Base-by-base conservation (phyloP, 768 basidiomycete species). In the Russula virescens region DNA sequence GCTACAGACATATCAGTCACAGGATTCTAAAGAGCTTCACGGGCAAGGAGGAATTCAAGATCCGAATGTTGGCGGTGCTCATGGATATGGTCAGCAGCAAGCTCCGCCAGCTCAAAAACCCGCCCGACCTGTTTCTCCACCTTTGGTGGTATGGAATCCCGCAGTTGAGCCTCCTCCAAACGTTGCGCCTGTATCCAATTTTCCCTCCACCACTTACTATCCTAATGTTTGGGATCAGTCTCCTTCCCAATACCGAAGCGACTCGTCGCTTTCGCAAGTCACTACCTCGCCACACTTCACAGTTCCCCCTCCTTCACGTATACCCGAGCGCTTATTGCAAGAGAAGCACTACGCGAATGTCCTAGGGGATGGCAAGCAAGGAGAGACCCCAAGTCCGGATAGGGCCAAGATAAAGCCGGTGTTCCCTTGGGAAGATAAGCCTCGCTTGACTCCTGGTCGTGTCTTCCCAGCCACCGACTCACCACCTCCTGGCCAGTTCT, bases 371-470 rank as follows among this genome's bases (percentile, higher is more conserved):
- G 21, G 43, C 6, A 79, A 78, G 1, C 80, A 80, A n/a, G 80
- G 81, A 25, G 75, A 74, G 43, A 68, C 72, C n/a, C 66, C 71
- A 34, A 81, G 78, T 66, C 91, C 94, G 4, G 90, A 94, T 71
- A 80, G 77, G 28, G 75, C 74, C 26, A 89, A 89, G 69, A 82
- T 95, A 23, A 87, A 86, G 63, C 77, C 81, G 38, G 78, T 97
- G 38, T 98, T 99, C 73, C 94, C 96, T n/a, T 99, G 96, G 96
- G 96, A 99, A 71, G 82, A 85, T 62, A 81, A 82, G 68, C 86
- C 83, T 14, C 83, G 88, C 35, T 80, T 77, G 52, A 67, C 79
- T 65, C 91, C 90, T 16, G 79, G 78, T 28, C 87, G 91, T 57
- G 81, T 88, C 35, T 92, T 92, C 69, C 92, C 67, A 7, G 25